phyloP scores from a whole-genome alignment of 148 eudicot genomes.

The Arbutus unedo region DNA sequence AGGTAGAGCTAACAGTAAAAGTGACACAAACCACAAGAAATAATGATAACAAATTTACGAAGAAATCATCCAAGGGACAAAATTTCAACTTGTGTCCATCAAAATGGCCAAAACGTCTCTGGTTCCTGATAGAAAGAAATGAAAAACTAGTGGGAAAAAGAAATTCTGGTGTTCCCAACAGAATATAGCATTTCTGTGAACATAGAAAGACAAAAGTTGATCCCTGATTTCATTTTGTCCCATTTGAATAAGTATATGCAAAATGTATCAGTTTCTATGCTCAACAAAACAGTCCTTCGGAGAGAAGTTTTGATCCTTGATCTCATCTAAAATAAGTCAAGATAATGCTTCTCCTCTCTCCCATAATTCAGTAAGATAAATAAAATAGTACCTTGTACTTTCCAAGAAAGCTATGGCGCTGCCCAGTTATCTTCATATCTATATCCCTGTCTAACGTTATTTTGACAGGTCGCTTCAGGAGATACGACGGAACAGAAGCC shows the following conservation, averaged over 20 bases:
- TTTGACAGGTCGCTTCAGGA: constrained; percentile 79
- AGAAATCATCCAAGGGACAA: background rate
- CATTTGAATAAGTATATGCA: background rate
- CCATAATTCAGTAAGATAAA: background rate
- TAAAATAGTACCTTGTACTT: constrained; percentile 70
- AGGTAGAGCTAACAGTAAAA: background rate
- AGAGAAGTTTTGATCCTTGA: background rate
- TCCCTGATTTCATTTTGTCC: background rate
- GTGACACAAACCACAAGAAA: background rate
- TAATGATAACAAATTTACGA: background rate
- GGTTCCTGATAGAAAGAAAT: background rate
- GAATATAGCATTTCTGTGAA: background rate
- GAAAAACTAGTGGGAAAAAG: background rate
- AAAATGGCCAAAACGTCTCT: background rate
- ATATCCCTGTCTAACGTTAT: constrained; percentile 81
- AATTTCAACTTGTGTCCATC: background rate
- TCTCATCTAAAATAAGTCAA: background rate
- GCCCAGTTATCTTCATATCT: constrained; percentile 95
- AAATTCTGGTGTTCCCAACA: background rate
- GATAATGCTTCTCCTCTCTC: background rate
- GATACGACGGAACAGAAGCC: constrained; percentile 82
- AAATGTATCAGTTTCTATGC: background rate
- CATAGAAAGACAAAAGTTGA: background rate
- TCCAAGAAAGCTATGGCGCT: constrained; percentile 98
- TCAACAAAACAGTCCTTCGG: background rate